Conservation (phyloP, 352 stramenopile genomes). For the Phytophthora vignae region DNA sequence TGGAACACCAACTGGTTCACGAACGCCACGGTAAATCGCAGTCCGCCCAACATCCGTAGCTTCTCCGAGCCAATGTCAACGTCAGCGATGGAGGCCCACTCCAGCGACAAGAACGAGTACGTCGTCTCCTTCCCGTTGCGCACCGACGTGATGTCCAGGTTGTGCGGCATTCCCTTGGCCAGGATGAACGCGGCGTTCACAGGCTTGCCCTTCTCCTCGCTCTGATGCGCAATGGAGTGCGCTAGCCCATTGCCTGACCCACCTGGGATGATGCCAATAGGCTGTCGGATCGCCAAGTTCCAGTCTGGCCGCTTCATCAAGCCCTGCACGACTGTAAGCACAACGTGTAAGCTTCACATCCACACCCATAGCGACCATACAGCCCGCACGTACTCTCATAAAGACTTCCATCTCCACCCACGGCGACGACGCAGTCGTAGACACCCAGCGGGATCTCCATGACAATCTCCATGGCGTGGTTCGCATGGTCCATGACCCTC, state of each 20-base stretch:
- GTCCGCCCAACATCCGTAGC: constrained; percentile 61
- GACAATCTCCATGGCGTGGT: constrained; percentile 65
- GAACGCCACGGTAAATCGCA: constrained; percentile 74
- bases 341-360: no score
- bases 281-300: constrained; percentile 72
- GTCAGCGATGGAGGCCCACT: constrained; percentile 87
- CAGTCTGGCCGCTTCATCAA: constrained; percentile 79
- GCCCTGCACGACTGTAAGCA: constrained; percentile 66
- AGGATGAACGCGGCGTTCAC: constrained; percentile 71
- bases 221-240: constrained; percentile 65
- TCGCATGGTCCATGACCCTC: constrained; percentile 55
- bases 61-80: constrained; percentile 85
- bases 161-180: constrained; percentile 67
- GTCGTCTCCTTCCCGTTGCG: constrained; percentile 64
- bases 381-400: constrained; percentile 56
- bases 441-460: constrained; percentile 50
- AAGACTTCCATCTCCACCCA: constrained; percentile 75
- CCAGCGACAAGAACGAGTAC: constrained; percentile 85
- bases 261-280: constrained; percentile 66
- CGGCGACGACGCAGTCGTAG: constrained; percentile 75
- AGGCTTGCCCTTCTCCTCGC: constrained; percentile 49
- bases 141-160: constrained; percentile 74
- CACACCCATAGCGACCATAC: constrained; percentile 1
- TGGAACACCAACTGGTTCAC: constrained; percentile 66
- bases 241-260: constrained; percentile 78